Base-by-base conservation (phyloP, 768 basidiomycete genomes). In the Coprinellus micaceus region DNA sequence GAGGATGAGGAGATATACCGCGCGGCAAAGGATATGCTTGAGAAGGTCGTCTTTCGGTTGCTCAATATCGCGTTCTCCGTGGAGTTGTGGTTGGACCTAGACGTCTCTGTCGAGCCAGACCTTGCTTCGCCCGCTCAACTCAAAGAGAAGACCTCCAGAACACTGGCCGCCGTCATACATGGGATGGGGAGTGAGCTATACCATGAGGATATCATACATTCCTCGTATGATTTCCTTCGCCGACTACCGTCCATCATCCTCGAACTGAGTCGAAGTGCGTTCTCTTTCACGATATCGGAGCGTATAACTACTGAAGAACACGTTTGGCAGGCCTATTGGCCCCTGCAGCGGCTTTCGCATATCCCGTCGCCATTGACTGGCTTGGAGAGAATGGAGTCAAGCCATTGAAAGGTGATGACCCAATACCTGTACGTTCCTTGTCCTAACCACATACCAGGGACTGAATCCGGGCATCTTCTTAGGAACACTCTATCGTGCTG, bases 61-160 rank as follows among this genome's bases (percentile, higher is more conserved):
- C 63, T 87, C 11, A 76, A 77, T 37, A 73, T 89, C 28, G 82
- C 80, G 63, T 66, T 74, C 52, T 75, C 77, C 1, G 71, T 88
- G 33, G 85, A 86, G 58, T 66, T 77, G 29, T 90, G 88, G 84
- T 65, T 77, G 30, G 80, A 81, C 50, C 72, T 71, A n/a, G 71
- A 74, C 41, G 70, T 73, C 21, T 60, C 67, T n/a, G 62, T 58
- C 22, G 67, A 76, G 47, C 73, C 73, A 21, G 77, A 66, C 15
- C 65, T 77, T 43, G 69, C 74, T 25, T 72, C 75, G 12, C 86
- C 89, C 0, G 65, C 64, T 3, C 67, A 71, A 2, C 66, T 91
- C 60, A 81, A 77, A 63, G 69, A 75, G 30, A 79, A 74, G 57
- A 75, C 80, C 2, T 68, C 77, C 19, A 62, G 70, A 26, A 76